Evolutionary conservation across 148 eudicot species (phyloP).

Genomic region (Camellia sinensis): DNA sequence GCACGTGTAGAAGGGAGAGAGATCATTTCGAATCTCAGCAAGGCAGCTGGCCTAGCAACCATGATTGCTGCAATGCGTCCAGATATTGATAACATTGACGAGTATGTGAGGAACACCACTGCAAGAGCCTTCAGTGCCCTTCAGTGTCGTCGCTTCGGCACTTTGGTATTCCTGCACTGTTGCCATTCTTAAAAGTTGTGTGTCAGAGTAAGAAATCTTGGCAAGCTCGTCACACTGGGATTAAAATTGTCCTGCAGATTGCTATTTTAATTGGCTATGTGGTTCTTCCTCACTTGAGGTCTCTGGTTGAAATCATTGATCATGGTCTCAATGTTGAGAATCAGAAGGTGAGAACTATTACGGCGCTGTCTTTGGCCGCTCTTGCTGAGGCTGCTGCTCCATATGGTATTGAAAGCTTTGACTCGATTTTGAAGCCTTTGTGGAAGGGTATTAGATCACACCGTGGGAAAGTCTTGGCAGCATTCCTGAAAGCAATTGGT

Average conservation of each 20-base stretch:
- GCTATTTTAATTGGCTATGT: slow-evolving; percentile 97
- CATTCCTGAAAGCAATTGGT: slow-evolving; percentile 94
- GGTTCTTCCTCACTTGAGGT: slow-evolving; percentile 90
- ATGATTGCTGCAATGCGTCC: slow-evolving; percentile 99
- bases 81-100: slow-evolving; percentile 94
- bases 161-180: slow-evolving; percentile 89
- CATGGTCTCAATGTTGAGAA: slow-evolving; percentile 96
- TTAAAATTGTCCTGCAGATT: slow-evolving; percentile 95
- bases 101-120: slow-evolving; percentile 93
- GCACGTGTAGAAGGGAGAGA: slow-evolving; percentile 99
- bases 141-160: slow-evolving; percentile 96
- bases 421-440: slow-evolving; percentile 90
- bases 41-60: slow-evolving; percentile 97
- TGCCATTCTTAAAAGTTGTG: slow-evolving; percentile 93
- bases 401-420: slow-evolving; percentile 97
- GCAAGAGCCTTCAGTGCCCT: slow-evolving; percentile 99
- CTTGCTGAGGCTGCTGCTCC: slow-evolving; percentile 99
- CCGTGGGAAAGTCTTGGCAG: slow-evolving; percentile 98
- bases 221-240: slow-evolving; percentile 99
- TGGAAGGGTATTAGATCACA: slow-evolving; percentile 98
- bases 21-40: slow-evolving; percentile 92
- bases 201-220: slow-evolving; percentile 99
- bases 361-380: slow-evolving; percentile 93
- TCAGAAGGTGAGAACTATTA: slow-evolving; percentile 95
- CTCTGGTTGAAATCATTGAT: slow-evolving; percentile 92